Evolutionary conservation across 2,329 filamentous ascomycete genomes (phyloP).

Genomic region (Phoma sp.): DNA sequence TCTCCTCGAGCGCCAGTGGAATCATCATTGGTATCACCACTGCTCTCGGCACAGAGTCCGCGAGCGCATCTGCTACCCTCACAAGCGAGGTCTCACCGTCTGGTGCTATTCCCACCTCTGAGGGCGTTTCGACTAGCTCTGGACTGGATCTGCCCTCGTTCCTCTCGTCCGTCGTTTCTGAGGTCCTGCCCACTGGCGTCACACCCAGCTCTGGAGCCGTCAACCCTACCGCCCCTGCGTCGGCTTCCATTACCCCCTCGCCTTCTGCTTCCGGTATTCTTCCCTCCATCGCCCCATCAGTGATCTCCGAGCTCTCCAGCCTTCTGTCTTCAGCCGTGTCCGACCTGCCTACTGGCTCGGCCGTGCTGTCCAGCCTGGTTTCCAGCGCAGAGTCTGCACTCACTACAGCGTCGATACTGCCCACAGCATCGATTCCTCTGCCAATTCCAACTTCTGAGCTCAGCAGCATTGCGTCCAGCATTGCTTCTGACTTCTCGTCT

Average conservation of each 20-base stretch:
- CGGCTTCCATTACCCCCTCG: constrained; percentile 16
- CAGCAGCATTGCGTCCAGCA: constrained; percentile 21
- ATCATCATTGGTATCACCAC: constrained; percentile 47
- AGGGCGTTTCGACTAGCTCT: constrained; percentile 21
- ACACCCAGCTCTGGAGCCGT: constrained; percentile 22
- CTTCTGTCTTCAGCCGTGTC: constrained; percentile 28
- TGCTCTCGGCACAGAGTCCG: constrained; percentile 35
- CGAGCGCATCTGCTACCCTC: constrained; percentile 13
- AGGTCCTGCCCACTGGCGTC: constrained; percentile 19
- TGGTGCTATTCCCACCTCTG: constrained; percentile 31
- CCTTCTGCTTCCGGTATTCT: constrained; percentile 23
- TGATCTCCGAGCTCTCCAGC: constrained; percentile 24
- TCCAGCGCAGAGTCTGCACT: constrained; percentile 22
- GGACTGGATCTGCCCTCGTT: constrained; percentile 20
- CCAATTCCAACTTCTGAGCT: constrained; percentile 16
- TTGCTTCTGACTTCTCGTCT: constrained; percentile 18
- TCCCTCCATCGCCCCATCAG: constrained; percentile 23
- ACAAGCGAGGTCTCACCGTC: constrained; percentile 21
- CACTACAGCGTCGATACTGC: constrained; percentile 13
- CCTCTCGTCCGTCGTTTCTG: constrained; percentile 30
- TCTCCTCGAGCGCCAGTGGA: constrained; percentile 18
- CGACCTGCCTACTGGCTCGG: constrained; percentile 23
- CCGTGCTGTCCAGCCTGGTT: constrained; percentile 26
- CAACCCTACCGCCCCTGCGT: constrained; percentile 15
- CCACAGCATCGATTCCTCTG: constrained; percentile 25